Conservation (phyloP, 192 early-diverging fungal genomes). For the Radiomyces spectabilis region DNA sequence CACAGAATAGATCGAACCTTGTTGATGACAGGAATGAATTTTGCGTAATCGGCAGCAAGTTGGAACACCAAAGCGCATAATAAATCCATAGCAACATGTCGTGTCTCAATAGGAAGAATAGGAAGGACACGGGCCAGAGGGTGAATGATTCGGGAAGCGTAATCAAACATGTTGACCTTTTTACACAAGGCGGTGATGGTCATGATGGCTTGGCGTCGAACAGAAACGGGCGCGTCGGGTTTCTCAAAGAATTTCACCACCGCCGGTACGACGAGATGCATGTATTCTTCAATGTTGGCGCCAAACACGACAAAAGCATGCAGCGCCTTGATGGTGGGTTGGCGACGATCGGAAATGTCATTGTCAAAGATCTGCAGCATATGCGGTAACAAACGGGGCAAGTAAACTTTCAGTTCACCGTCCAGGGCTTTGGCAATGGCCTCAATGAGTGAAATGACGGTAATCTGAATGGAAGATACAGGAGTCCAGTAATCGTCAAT, state of each 20-base stretch:
- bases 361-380: slow-evolving; percentile 81
- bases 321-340: slow-evolving; percentile 58
- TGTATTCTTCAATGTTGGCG: slow-evolving; percentile 84
- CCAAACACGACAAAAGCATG: slow-evolving; percentile 79
- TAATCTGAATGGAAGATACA: slow-evolving; percentile 65
- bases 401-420: slow-evolving; percentile 81
- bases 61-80: slow-evolving; percentile 78
- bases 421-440: slow-evolving; percentile 77
- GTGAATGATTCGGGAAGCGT: slow-evolving; percentile 83
- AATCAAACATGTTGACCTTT: slow-evolving; percentile 74
- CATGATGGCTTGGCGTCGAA: slow-evolving; percentile 60
- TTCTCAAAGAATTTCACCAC: slow-evolving; percentile 77
- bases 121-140: slow-evolving; percentile 73
- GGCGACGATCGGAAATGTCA: slow-evolving; percentile 64
- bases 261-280: slow-evolving; percentile 83
- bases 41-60: slow-evolving; percentile 75
- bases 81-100: slow-evolving; percentile 67
- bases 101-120: slow-evolving; percentile 40
- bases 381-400: slow-evolving; percentile 73
- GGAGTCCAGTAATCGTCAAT: slow-evolving; percentile 73
- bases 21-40: slow-evolving; percentile 83
- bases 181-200: slow-evolving; percentile 68
- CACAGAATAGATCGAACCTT: no score
- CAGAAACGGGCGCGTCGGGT: slow-evolving; percentile 45
- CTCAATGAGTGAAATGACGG: slow-evolving; percentile 80